These are phyloP conservation scores for Acanthamoeba pearcei DNA, from an alignment of 208 protist genomes.

Conservation along the genomic window DNA sequence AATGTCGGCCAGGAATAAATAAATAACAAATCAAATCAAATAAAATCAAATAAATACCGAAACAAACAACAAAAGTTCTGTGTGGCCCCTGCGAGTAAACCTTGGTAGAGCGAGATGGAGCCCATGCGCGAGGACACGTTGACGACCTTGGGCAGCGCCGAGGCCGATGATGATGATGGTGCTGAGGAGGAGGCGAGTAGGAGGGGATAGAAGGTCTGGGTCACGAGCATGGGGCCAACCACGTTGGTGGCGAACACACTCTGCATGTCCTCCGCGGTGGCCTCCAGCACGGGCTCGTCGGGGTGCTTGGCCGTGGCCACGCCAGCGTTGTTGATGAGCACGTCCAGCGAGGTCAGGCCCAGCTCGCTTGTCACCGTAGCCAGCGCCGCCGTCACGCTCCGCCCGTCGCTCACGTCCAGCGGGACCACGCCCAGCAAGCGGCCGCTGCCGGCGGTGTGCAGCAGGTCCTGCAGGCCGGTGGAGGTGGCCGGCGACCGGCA, in stretches of 20 bases:
- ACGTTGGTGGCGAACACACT: neutral
- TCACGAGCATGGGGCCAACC: conserved; percentile 16
- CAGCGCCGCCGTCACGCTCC: neutral
- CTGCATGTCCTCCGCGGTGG: neutral
- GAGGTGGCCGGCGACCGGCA: neutral
- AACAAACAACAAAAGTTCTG: neutral
- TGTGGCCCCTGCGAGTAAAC: neutral
- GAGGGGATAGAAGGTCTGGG: conserved; percentile 26
- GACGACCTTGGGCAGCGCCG: conserved; percentile 23
- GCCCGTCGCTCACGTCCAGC: conserved; percentile 3
- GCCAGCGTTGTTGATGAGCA: conserved; percentile 4
- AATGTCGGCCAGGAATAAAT: too few species aligned
- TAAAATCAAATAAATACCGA: too few species aligned
- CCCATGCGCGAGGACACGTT: conserved; percentile 30
- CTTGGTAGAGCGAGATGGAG: conserved; percentile 25
- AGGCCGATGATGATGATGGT: neutral
- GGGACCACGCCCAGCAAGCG: neutral
- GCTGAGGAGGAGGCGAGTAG: neutral
- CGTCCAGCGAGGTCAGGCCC: neutral
- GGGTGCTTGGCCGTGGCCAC: conserved; percentile 15
- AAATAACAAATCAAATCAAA: too few species aligned
- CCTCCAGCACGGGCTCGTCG: conserved; percentile 23
- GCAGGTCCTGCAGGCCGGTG: neutral
- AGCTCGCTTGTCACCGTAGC: neutral
- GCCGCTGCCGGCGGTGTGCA: neutral